Evolutionary conservation across 352 stramenopile species (phyloP), one percentile per base, ranked within the genome.

Genomic region (Pythium myriotylum): DNA sequence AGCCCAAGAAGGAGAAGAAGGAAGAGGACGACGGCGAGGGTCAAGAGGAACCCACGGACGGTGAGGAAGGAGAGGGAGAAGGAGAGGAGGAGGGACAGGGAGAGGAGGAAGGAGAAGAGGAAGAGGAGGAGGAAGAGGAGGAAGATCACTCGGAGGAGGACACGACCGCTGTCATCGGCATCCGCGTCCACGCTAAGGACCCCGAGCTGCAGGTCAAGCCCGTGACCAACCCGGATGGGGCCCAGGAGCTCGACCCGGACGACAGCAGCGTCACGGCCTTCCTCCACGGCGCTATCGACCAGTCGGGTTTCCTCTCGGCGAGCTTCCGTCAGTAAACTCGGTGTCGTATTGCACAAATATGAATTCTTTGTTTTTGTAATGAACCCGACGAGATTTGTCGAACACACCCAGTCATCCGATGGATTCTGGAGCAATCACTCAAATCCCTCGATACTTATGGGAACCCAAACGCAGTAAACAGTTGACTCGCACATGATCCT

Each of bases 111-210:
- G 33, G 17, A 2, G 40, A 43, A 12, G 62, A 74, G 39, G 33
- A 53, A 22, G 59, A 62, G 4, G 56, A 45, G 2, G 70, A 59
- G 3, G 62, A 65, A 12, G 43, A 60, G 13, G 62, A 57, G 3
- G 56, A 72, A 23, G 58, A 58, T 12, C 33, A 41, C 7, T 37
- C 43, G 14, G 69, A 77, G 22, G 29, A 59, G 23, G 67, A 77
- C 29, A 60, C 59, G 23, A 62, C 57, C 14, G 67, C 55, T 3
- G 62, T 74, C n/a, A 54, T 80, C 26, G 72, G 72, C 16, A 53
- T 80, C 13, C 69, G 71, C 42, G 64, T 77, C 22, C 69, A 80
- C 51, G 63, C 72, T 12, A 65, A 68, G 46, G 71, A 79, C 50
- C 63, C 59, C 6, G 48, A 54, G 49, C 61, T 69, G 9, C 33